These are phyloP conservation scores for Phytopythium aichiense DNA, from an alignment of 352 stramenopile genomes.

Conservation along the genomic window DNA sequence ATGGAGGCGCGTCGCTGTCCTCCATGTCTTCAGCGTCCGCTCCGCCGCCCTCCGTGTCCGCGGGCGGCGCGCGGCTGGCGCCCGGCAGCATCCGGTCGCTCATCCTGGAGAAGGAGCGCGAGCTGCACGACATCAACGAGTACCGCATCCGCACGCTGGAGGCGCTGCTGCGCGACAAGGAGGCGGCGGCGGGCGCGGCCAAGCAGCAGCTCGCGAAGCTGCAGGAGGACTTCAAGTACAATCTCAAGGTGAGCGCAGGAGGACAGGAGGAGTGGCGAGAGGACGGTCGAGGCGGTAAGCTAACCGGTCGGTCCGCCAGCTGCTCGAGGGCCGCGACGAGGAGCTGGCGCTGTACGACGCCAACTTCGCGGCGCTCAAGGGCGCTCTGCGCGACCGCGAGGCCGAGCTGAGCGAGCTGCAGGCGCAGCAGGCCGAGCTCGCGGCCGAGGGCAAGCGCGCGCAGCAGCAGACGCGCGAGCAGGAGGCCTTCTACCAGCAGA, in stretches of 20 bases:
- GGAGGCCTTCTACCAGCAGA: slow-evolving; percentile 57
- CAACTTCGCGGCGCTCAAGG: slow-evolving; percentile 79
- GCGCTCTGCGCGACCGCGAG: slow-evolving; percentile 67
- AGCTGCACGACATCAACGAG: slow-evolving; percentile 92
- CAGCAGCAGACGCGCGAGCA: slow-evolving; percentile 39
- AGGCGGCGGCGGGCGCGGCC: slow-evolving; percentile 33
- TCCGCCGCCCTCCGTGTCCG: slow-evolving; percentile 1
- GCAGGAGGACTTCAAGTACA: slow-evolving; percentile 93
- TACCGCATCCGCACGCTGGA: slow-evolving; percentile 84
- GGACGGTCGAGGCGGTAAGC: no score
- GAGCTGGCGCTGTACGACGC: slow-evolving; percentile 87
- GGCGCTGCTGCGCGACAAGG: slow-evolving; percentile 72
- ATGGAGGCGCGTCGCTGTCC: background rate
- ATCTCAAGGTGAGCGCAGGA: slow-evolving; percentile 53
- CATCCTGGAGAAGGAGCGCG: slow-evolving; percentile 88
- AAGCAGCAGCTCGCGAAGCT: slow-evolving; percentile 83
- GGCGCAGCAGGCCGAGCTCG: slow-evolving; percentile 47
- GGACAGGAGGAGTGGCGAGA: no score
- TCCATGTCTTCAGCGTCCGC: background rate
- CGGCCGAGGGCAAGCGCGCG: slow-evolving; percentile 42
- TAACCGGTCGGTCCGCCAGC: background rate
- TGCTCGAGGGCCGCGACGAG: slow-evolving; percentile 88
- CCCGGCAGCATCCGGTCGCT: slow-evolving; percentile 79
- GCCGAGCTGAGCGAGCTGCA: slow-evolving; percentile 63
- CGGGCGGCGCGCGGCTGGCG: slow-evolving; percentile 20